These are phyloP conservation scores for Chrysopogon serrulatus DNA, from an alignment of 176 grass and related monocot genomes.

Conservation along the genomic window DNA sequence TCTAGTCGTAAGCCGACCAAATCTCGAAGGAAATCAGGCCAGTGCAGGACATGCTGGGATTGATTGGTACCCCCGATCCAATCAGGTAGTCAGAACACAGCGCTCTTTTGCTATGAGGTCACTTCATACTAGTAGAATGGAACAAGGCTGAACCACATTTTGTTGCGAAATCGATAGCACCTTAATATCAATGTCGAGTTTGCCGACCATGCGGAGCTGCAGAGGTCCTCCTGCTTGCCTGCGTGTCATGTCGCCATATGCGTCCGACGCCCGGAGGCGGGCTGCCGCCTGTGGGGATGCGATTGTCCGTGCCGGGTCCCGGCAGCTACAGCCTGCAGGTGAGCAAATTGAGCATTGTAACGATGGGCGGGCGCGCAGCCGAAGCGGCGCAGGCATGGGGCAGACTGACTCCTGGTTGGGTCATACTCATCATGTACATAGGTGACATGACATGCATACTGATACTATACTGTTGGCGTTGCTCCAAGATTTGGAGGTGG, in stretches of 20 bases:
- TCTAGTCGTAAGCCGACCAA: constrained; percentile 5
- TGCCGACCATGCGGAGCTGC: neutral
- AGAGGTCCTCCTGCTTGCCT: too few species aligned
- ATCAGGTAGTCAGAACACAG: neutral
- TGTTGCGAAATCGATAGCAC: neutral
- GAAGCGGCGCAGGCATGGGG: too few species aligned
- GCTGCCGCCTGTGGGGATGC: neutral
- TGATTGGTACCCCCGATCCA: neutral
- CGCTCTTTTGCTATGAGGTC: neutral
- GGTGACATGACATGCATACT: too few species aligned
- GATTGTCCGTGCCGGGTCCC: neutral
- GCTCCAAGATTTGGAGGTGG: neutral
- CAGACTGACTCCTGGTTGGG: too few species aligned
- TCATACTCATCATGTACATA: neutral
- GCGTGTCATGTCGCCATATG: neutral
- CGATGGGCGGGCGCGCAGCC: too few species aligned
- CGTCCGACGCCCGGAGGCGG: too few species aligned
- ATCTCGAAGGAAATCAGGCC: neutral
- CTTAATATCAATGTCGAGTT: neutral
- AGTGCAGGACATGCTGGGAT: neutral
- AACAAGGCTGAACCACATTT: neutral
- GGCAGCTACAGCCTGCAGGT: neutral
- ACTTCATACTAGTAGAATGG: neutral
- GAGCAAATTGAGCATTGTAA: too few species aligned
- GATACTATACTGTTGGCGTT: too few species aligned